Evolutionary conservation across 768 basidiomycete genomes (phyloP), one percentile per base, ranked within the genome.

Genomic region (Boletus reticuloceps): DNA sequence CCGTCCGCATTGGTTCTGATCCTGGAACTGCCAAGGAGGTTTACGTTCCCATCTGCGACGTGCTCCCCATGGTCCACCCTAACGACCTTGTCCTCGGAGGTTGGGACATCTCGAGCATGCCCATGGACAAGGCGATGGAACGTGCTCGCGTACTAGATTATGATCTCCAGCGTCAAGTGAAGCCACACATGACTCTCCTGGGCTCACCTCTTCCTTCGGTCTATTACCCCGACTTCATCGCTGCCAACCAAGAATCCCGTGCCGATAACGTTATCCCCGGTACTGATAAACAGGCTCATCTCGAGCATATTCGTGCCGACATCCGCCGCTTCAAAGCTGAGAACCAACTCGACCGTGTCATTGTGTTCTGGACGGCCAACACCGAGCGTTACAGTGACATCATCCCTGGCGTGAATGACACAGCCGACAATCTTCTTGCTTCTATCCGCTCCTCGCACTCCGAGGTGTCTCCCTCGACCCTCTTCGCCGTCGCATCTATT

Each of bases 351-450:
- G 95, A 95, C 71, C 89, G 89, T 54, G 84, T 92, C 58, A 74
- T 99, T 64, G 88, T 98, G 58, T 95, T 98, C 79, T 98, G 96
- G 96, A 98, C 96, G 16, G 94, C 92, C 63, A 98, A 99, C 77
- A 99, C 96, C 17, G 97, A 98, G 79, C 89, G 96, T 55, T 99
- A 94, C 83, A 87, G 89, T 63, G 93, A 94, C 59, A 86, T 99
- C 73, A 86, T 98, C 70, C 81, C 89, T 13, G 97, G 96, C 41
- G 84, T 98, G 55, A 98, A 98, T 73, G 95, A 99, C 70, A 95
- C 94, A 14, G 88, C 93, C 3, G 89, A 89, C 63, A 89, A 88
- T 69, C 73, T 99, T 49, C 84, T 99, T 62, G 75, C 77, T 38
- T 78, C 94, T 12, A 91, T 99, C 77, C 82, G 88, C 72, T 58